A percentile compares a stretch with the other conserved stretches of the same genome.
These are phyloP conservation scores for Acacia acuminata DNA, from an alignment of 306 rosid species.

Conservation along the genomic window DNA sequence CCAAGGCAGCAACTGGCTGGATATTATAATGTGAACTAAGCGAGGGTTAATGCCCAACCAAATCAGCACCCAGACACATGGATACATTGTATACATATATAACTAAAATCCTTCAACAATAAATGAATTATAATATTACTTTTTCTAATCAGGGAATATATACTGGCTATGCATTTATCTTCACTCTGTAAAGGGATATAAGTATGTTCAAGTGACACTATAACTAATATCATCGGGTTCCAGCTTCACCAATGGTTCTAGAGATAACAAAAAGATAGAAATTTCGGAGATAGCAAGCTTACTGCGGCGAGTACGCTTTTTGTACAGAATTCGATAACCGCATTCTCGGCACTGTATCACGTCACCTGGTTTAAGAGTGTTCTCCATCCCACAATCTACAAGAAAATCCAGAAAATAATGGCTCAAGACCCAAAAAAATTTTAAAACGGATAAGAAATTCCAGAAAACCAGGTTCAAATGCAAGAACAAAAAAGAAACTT, in stretches of 20 bases:
- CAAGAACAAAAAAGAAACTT: background rate
- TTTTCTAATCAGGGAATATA: no score
- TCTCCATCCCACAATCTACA: slow-evolving; percentile 93
- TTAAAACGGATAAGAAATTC: background rate
- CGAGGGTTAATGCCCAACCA: background rate
- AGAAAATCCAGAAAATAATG: background rate
- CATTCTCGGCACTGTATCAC: slow-evolving; percentile 97
- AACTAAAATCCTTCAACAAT: background rate
- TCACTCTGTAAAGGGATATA: background rate
- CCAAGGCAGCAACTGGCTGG: background rate
- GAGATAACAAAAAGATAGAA: background rate
- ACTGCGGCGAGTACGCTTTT: slow-evolving; percentile 99
- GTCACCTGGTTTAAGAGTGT: slow-evolving; percentile 80
- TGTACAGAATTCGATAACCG: slow-evolving; percentile 90
- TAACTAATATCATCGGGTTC: background rate
- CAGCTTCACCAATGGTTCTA: background rate
- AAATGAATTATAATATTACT: background rate
- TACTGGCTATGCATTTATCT: background rate
- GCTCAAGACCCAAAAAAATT: background rate
- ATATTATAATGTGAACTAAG: background rate
- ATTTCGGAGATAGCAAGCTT: slow-evolving; percentile 23
- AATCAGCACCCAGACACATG: background rate
- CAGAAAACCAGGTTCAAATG: background rate
- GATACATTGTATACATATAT: background rate
- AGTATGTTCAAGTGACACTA: background rate